Percentiles rank a stretch among this genome's conserved stretches.
Evolutionary conservation across 1,139 yeast species (phyloP).

Genomic region (Trichomonascaceae sp.): DNA sequence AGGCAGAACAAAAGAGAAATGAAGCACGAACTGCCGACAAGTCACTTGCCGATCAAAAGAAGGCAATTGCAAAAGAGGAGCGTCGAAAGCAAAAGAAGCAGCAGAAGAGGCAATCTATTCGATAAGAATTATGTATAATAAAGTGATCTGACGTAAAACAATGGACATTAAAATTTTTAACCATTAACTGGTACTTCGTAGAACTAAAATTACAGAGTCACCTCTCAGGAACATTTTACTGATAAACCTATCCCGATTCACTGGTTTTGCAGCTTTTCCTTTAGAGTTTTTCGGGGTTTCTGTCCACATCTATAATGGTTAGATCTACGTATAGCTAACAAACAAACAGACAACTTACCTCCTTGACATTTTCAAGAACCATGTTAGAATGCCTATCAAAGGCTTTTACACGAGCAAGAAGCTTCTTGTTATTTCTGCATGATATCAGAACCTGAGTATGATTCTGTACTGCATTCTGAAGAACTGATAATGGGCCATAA

Average conservation of each 20-base stretch:
- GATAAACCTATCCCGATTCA: slow-evolving; percentile 77
- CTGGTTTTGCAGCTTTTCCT: slow-evolving; percentile 65
- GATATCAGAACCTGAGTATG: slow-evolving; percentile 79
- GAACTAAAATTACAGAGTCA: slow-evolving; percentile 83
- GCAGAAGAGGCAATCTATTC: slow-evolving; percentile 16
- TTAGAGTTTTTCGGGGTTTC: slow-evolving; percentile 59
- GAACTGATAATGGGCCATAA: slow-evolving; percentile 85
- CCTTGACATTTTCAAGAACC: slow-evolving; percentile 89
- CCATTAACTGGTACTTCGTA: slow-evolving; percentile 30
- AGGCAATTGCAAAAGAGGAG: slow-evolving; percentile 64
- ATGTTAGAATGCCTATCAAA: slow-evolving; percentile 94
- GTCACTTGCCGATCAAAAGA: slow-evolving; percentile 57
- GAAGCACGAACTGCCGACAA: slow-evolving; percentile 48
- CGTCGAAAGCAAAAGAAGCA: slow-evolving; percentile 51
- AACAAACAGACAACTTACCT: slow-evolving; percentile 33
- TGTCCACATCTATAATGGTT: slow-evolving; percentile 52
- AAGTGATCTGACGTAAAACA: not conserved
- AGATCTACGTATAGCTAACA: not conserved
- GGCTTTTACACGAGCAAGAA: slow-evolving; percentile 84
- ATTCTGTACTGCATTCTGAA: slow-evolving; percentile 71
- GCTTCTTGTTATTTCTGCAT: slow-evolving; percentile 86
- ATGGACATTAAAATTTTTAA: not conserved
- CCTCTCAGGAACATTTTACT: slow-evolving; percentile 91
- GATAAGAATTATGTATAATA: not conserved
- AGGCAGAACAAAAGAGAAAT: slow-evolving; percentile 62